Base-by-base conservation (phyloP, 768 basidiomycete species). In the Hemileccinum rubropunctum region DNA sequence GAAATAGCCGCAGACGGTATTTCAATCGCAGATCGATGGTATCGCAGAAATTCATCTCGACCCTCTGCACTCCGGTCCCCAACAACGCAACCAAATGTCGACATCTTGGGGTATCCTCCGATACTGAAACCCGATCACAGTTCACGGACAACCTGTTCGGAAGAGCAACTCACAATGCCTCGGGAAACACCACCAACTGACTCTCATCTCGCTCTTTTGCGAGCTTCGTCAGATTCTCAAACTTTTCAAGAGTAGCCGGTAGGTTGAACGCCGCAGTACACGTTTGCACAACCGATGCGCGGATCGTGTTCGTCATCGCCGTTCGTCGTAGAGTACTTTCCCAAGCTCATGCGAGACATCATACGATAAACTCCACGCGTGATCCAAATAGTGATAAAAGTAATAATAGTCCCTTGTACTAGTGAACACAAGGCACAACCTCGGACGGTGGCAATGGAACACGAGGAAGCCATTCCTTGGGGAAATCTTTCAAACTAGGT, bases 401-500 rank as follows among this genome's bases (percentile, higher is more conserved):
- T 44, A 54, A 42, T 36, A 43, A 54, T 42, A 45, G 35, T 26
- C 32, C 20, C 13, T 18, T 40, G 52, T 53, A 68, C 50, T 50
- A 34, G 15, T 34, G 46, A 26, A 42, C 45, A 48, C 33, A 37
- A 37, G 48, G 27, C 9, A 33, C 30, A 34, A 42, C 40, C 42
- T 59, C 43, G 27, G 42, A 28, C 42, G 37, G 32, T 36, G 34
- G 21, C 15, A 42, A 50, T 41, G 57, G 21, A 21, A 45, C 45
- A 42, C 50, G 60, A 43, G 84, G 84, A 50, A 95, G 73, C 93
- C 93, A 97, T 64, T 88, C 88, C 62, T 78, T 69, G 9, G 93
- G 93, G 66, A 94, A 95, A 63, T 94, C 91, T 54, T 69, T 75
- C 47, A 93, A 73, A 17, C 86, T 79, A 21, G 90, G 83, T 53